Base-by-base conservation (phyloP, 352 stramenopile genomes). In the Phytophthora multivora region DNA sequence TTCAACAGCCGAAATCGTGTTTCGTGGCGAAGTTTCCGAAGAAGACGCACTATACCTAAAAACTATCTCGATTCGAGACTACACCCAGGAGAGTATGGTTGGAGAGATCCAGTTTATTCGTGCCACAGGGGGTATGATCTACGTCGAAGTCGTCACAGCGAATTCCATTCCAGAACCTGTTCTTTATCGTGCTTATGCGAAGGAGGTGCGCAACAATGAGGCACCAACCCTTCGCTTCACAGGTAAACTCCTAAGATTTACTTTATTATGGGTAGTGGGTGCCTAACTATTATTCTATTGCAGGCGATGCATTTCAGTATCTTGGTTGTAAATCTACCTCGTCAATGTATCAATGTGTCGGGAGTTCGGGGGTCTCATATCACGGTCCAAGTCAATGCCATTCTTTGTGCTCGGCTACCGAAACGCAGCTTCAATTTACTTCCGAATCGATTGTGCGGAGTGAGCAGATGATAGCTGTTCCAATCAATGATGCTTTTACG, bases 41-140 rank as follows among this genome's bases (percentile, higher is more conserved):
- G 62, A 65, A 12, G 71, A 85, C 38, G 40, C 59, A 8, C 19
- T 89, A n/a, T 75, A 69, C 3, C 35, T 89, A 2, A 83, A 80
- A 52, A 25, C 31, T 41, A 75, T 88, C 8, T 19, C 45, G 0
- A 41, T 83, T 36, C 43, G 38, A 55, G 61, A 71, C 31, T 41
- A 49, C 0, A 35, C n/a, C 0, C 16, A 56, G n/a, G 50, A 59
- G 36, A 56, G 30, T 1, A 35, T 47, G 2, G 39, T 72, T 7
- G 73, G 68, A 26, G 40, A 41, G 16, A 39, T 83, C 6, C 41
- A 69, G 4, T 48, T 73, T 25, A 2, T 75, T 31, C 43, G 55
- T 0, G 55, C 73, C 3, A 86, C 77, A n/a, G 80, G 77, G 18
- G 80, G 80, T 7, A 76, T 77, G 63, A 65, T 87, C 28, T 41